Evolutionary conservation across 2,329 filamentous ascomycete genomes (phyloP).

Genomic region (Coniochaeta hoffmannii): DNA sequence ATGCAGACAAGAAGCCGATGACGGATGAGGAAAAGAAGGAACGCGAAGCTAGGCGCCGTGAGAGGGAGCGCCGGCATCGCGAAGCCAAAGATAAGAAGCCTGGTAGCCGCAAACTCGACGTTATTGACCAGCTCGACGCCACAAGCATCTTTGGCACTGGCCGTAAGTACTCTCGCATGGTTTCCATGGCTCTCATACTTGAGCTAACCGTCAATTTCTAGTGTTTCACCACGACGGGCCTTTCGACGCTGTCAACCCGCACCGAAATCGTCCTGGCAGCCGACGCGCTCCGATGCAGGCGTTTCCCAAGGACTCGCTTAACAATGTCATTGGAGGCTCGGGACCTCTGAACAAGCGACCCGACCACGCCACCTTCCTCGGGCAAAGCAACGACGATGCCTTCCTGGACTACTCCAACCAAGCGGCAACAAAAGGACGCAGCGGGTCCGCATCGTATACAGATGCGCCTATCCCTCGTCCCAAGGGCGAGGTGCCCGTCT

Average conservation of each 20-base stretch:
- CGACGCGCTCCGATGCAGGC: conserved; percentile 90
- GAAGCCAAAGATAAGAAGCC: conserved; percentile 46
- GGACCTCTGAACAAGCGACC: conserved; percentile 77
- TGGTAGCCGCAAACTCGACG: conserved; percentile 57
- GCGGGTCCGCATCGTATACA: conserved; percentile 1
- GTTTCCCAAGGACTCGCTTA: conserved; percentile 85
- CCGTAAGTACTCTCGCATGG: conserved; percentile 46
- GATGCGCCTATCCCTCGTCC: conserved; percentile 9
- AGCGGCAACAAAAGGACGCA: conserved; percentile 13
- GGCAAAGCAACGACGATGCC: conserved; percentile 70
- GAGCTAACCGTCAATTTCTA: conserved; percentile 26
- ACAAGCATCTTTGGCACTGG: conserved; percentile 93
- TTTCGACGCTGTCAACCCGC: conserved; percentile 92
- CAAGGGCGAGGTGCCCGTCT: conserved; percentile 42
- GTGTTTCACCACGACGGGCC: conserved; percentile 97
- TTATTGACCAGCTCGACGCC: conserved; percentile 91
- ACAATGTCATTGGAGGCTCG: conserved; percentile 83
- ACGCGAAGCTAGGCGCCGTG: conserved; percentile 41
- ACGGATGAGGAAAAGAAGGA: conserved; percentile 52
- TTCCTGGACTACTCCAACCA: conserved; percentile 68
- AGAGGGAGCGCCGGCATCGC: conserved; percentile 42
- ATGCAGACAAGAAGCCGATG: conserved; percentile 49
- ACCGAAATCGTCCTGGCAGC: conserved; percentile 80
- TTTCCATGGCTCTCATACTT: background rate
- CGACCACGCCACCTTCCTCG: conserved; percentile 84